Conservation (phyloP, 495 filamentous ascomycete genomes). For the Daldinia caldariorum region DNA sequence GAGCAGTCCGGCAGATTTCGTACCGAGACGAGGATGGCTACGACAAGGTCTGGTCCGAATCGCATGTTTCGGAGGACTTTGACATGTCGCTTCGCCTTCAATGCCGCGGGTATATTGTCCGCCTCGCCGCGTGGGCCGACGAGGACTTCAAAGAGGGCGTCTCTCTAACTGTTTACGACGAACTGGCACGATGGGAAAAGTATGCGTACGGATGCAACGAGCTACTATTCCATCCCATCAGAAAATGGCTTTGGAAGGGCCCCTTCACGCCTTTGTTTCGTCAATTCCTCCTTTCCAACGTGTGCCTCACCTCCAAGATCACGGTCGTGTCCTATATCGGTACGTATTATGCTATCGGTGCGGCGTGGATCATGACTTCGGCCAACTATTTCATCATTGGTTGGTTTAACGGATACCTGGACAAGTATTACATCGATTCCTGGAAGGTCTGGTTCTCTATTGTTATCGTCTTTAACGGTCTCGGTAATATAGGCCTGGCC, state of each 20-base stretch:
- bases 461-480: conserved; percentile 75
- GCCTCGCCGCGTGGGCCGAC: conserved; percentile 75
- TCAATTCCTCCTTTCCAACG: conserved; percentile 73
- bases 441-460: conserved; percentile 83
- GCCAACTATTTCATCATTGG: conserved; percentile 82
- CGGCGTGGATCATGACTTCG: conserved; percentile 80
- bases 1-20: conserved; percentile 78
- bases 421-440: conserved; percentile 79
- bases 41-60: conserved; percentile 86
- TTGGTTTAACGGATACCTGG: conserved; percentile 76
- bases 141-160: conserved; percentile 87
- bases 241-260: conserved; percentile 68
- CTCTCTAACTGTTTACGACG: conserved; percentile 85
- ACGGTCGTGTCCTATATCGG: conserved; percentile 86
- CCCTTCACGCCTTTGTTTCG: conserved; percentile 82
- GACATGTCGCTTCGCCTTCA: conserved; percentile 87
- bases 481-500: conserved; percentile 71
- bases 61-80: conserved; percentile 84
- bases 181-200: conserved; percentile 85
- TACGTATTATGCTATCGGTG: conserved; percentile 86
- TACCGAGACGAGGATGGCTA: conserved; percentile 74
- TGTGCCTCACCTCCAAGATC: conserved; percentile 80
- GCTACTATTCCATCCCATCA: conserved; percentile 78
- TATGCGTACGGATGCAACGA: conserved; percentile 91
- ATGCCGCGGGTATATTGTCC: conserved; percentile 75